These are phyloP conservation scores for Cardamine chenopodiifolia DNA, from an alignment of 345 rosid genomes.

Conservation along the genomic window DNA sequence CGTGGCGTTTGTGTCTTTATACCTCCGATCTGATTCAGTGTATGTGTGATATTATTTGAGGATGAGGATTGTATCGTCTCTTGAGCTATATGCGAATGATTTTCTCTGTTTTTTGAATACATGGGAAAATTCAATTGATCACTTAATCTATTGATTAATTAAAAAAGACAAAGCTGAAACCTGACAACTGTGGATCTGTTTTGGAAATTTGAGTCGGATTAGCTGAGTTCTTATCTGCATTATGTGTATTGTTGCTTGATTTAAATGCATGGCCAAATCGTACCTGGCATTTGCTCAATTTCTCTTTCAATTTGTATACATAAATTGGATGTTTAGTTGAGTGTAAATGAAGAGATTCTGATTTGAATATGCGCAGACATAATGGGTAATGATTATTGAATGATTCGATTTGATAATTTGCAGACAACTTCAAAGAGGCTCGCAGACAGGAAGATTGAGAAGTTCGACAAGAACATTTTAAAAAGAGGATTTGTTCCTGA, in stretches of 20 bases:
- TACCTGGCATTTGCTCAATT: too few relatives aligned
- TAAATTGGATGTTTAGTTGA: neutral
- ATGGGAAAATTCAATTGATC: neutral
- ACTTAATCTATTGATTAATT: neutral
- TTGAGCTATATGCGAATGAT: neutral
- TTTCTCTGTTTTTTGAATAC: slow-evolving; percentile 2
- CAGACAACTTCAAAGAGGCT: slow-evolving; percentile 93
- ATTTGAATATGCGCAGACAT: neutral
- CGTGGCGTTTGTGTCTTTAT: neutral
- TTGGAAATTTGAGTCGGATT: neutral
- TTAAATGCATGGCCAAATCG: too few relatives aligned
- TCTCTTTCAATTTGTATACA: neutral
- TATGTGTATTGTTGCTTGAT: slow-evolving; percentile 6
- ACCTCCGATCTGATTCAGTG: slow-evolving; percentile 1
- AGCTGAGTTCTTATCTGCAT: neutral
- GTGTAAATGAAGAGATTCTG: neutral
- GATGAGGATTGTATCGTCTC: neutral
- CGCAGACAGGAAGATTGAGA: slow-evolving; percentile 78
- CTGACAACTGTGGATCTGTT: neutral
- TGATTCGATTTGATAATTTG: slow-evolving; percentile 11
- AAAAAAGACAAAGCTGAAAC: too few relatives aligned
- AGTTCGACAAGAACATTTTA: slow-evolving; percentile 81
- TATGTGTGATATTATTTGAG: neutral
- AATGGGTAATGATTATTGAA: neutral
- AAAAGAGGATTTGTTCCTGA: slow-evolving; percentile 91